Evolutionary conservation across 495 filamentous ascomycete species (phyloP).

Genomic region (Trichoderma asperelloides): DNA sequence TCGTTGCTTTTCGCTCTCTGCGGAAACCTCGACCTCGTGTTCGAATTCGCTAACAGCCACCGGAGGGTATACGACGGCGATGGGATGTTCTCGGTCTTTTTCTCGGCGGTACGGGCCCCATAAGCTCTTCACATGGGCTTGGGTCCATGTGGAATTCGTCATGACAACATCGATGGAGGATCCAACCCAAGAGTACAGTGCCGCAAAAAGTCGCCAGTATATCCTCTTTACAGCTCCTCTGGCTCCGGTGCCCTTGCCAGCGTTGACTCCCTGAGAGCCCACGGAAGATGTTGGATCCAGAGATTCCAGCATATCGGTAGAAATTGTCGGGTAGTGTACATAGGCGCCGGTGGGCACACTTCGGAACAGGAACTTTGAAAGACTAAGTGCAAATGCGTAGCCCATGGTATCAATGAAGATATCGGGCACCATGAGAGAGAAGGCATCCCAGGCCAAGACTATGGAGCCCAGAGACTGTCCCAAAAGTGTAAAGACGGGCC

Average conservation of each 20-base stretch:
- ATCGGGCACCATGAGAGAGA: slow-evolving; percentile 82
- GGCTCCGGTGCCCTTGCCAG: slow-evolving; percentile 62
- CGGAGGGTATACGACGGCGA: slow-evolving; percentile 79
- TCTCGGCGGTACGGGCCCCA: slow-evolving; percentile 56
- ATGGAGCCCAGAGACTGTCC: slow-evolving; percentile 86
- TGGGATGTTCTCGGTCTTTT: slow-evolving; percentile 32
- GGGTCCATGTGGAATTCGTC: slow-evolving; percentile 95
- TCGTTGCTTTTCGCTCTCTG: slow-evolving; percentile 54
- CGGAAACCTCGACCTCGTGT: slow-evolving; percentile 56
- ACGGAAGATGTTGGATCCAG: slow-evolving; percentile 51
- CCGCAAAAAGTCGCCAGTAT: slow-evolving; percentile 85
- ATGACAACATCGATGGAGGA: slow-evolving; percentile 81
- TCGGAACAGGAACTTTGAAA: slow-evolving; percentile 76
- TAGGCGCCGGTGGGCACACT: slow-evolving; percentile 81
- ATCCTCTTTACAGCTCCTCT: slow-evolving; percentile 58
- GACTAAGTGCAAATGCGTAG: slow-evolving; percentile 80
- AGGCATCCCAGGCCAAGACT: slow-evolving; percentile 84
- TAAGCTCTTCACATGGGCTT: slow-evolving; percentile 67
- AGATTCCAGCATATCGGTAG: slow-evolving; percentile 90
- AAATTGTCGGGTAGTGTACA: slow-evolving; percentile 97
- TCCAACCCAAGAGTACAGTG: slow-evolving; percentile 71
- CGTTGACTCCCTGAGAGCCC: slow-evolving; percentile 70
- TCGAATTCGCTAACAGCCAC: slow-evolving; percentile 79
- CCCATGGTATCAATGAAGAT: slow-evolving; percentile 98
- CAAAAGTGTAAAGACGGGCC: slow-evolving; percentile 88